Evolutionary conservation across 768 basidiomycete genomes (phyloP).

Genomic region (Hydnum rufescens): DNA sequence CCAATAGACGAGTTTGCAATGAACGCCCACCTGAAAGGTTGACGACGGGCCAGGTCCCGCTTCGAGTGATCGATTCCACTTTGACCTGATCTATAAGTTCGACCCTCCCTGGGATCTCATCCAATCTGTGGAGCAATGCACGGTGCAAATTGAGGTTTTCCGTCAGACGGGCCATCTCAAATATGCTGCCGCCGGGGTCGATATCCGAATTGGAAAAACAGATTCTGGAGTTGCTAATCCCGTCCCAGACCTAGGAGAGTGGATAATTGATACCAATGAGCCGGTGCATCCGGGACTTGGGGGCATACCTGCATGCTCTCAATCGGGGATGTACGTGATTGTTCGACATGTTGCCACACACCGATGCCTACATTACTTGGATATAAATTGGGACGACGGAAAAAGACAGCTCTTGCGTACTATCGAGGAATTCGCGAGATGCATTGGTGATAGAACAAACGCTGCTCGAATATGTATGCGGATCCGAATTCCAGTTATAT

Average conservation of each 20-base stretch:
- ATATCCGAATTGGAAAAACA: slow-evolving; percentile 34
- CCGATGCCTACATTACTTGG: slow-evolving; percentile 36
- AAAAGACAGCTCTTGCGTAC: slow-evolving; percentile 22
- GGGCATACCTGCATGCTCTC: slow-evolving; percentile 64
- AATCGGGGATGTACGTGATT: slow-evolving; percentile 44
- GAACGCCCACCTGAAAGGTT: slow-evolving; percentile 46
- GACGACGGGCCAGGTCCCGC: slow-evolving; percentile 64
- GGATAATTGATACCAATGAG: background rate
- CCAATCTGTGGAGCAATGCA: slow-evolving; percentile 50
- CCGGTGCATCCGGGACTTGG: background rate
- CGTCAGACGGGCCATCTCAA: slow-evolving; percentile 59
- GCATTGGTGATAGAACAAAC: slow-evolving; percentile 71
- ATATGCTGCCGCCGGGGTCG: too few species aligned
- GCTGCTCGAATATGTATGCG: slow-evolving; percentile 52
- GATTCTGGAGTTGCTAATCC: slow-evolving; percentile 61
- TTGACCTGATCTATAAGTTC: slow-evolving; percentile 51
- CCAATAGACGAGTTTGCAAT: slow-evolving; percentile 55
- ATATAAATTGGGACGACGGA: background rate
- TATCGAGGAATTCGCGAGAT: slow-evolving; percentile 44
- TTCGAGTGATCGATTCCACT: slow-evolving; percentile 47
- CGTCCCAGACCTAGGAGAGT: slow-evolving; percentile 71
- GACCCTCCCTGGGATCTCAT: slow-evolving; percentile 26
- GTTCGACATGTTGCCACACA: slow-evolving; percentile 68
- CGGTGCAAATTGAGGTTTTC: slow-evolving; percentile 91
- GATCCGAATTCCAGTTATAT: slow-evolving; percentile 39